phyloP scores from a whole-genome alignment of 352 stramenopile species.

The Phytopythium montanum region DNA sequence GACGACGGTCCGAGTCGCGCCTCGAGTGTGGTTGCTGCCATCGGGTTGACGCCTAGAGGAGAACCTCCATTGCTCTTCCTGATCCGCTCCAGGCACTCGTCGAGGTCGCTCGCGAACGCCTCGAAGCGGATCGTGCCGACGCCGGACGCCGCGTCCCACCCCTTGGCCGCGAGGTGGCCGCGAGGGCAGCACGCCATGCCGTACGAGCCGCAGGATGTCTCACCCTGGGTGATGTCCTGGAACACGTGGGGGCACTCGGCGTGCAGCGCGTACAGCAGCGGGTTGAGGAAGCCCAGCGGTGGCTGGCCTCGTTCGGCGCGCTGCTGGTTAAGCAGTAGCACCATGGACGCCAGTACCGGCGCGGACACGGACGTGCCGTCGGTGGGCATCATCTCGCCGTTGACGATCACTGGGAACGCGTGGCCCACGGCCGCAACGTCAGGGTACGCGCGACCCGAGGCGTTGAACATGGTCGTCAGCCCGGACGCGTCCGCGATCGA shows the following conservation, averaged over 20 bases:
- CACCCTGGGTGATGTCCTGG: slow-evolving; percentile 53
- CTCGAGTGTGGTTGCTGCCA: neutral
- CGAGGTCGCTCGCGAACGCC: slow-evolving; percentile 33
- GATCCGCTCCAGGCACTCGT: slow-evolving; percentile 35
- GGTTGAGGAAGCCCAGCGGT: slow-evolving; percentile 67
- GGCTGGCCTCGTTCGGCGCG: slow-evolving; percentile 30
- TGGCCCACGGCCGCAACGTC: slow-evolving; percentile 66
- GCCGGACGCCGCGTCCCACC: slow-evolving; percentile 69
- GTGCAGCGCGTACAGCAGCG: slow-evolving; percentile 61
- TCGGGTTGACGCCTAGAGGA: neutral
- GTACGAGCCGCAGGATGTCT: slow-evolving; percentile 47
- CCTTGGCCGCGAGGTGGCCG: slow-evolving; percentile 40
- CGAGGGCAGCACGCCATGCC: slow-evolving; percentile 45
- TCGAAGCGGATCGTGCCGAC: slow-evolving; percentile 53
- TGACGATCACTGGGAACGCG: slow-evolving; percentile 57
- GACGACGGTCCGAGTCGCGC: neutral
- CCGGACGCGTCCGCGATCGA: slow-evolving; percentile 15
- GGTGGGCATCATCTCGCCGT: slow-evolving; percentile 43
- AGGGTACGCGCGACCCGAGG: slow-evolving; percentile 46
- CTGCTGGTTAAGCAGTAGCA: slow-evolving; percentile 52
- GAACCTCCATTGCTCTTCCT: neutral
- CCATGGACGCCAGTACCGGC: slow-evolving; percentile 59
- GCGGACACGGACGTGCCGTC: slow-evolving; percentile 76
- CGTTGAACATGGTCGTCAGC: slow-evolving; percentile 32
- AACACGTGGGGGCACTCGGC: slow-evolving; percentile 68